phyloP scores from a whole-genome alignment of 2,329 filamentous ascomycete genomes.

The Incumbomyces lentus region DNA sequence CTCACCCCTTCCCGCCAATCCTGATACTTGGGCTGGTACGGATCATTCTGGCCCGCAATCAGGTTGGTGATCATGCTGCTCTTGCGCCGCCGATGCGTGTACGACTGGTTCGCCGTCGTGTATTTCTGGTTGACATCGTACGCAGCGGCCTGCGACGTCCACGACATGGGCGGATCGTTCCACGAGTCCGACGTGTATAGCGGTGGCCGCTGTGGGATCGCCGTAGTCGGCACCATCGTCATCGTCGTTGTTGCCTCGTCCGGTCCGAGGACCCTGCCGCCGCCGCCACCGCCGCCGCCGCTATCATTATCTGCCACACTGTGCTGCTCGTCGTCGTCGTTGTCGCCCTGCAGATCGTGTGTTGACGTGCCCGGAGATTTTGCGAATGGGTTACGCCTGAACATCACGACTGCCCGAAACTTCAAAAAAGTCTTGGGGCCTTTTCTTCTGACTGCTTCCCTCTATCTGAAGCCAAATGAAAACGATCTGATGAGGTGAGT shows the following conservation, averaged over 20 bases:
- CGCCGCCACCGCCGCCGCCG: no score
- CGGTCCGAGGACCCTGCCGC: no score
- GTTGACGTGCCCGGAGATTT: no score
- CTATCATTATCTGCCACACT: no score
- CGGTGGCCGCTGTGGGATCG: not conserved
- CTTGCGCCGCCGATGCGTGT: not conserved
- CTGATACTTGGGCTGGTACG: not conserved
- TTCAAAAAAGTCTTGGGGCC: no score
- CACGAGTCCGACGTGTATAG: not conserved
- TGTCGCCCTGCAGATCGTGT: no score
- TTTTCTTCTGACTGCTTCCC: no score
- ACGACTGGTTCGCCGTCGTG: not conserved
- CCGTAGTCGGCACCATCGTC: not conserved
- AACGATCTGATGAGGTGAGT: no score
- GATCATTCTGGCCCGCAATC: not conserved
- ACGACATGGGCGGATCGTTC: constrained; percentile 2
- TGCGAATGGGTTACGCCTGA: constrained; percentile 1
- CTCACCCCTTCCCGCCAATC: not conserved
- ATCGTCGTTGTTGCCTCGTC: no score
- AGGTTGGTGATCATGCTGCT: not conserved
- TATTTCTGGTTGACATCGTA: constrained; percentile 2
- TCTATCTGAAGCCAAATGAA: no score
- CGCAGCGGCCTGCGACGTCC: not conserved
- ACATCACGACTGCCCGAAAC: not conserved
- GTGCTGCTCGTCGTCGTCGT: no score